Percentiles rank a stretch among this genome's conserved stretches.
Evolutionary conservation across 192 early-diverging fungal species (phyloP).

Genomic region (Backusella morwellensis): DNA sequence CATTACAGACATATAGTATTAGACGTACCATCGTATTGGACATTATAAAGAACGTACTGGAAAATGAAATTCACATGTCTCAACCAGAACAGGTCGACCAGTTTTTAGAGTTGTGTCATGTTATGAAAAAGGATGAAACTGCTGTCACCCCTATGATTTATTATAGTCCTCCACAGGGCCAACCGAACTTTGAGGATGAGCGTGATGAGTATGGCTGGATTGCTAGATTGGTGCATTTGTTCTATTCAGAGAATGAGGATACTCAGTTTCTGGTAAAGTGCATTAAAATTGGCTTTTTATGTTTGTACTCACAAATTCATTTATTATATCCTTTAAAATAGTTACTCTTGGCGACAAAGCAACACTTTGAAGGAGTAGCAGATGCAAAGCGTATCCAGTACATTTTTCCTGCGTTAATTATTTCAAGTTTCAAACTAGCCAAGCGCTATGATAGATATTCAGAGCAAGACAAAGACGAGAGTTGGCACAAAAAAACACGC

Average conservation of each 20-base stretch:
- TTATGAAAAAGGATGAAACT: constrained; percentile 75
- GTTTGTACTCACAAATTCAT: not conserved
- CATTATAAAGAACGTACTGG: constrained; percentile 65
- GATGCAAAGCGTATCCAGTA: constrained; percentile 80
- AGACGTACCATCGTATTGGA: constrained; percentile 80
- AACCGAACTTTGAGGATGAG: constrained; percentile 67
- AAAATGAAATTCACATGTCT: constrained; percentile 62
- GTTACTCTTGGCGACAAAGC: constrained; percentile 75
- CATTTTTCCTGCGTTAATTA: constrained; percentile 86
- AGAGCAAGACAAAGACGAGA: constrained; percentile 43
- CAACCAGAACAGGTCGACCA: constrained; percentile 75
- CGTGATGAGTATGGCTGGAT: constrained; percentile 88
- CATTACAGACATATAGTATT: constrained; percentile 77
- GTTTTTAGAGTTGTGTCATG: constrained; percentile 73
- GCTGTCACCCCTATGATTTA: constrained; percentile 45
- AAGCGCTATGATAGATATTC: constrained; percentile 39
- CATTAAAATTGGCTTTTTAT: not conserved
- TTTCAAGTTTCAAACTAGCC: constrained; percentile 61
- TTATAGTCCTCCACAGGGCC: constrained; percentile 31
- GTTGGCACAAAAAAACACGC: constrained; percentile 66
- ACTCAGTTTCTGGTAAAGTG: constrained; percentile 70
- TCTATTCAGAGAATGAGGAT: constrained; percentile 67
- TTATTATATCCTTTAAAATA: constrained; percentile 14
- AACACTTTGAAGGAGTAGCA: constrained; percentile 69
- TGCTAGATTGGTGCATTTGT: constrained; percentile 77